These are phyloP conservation scores for Diplodia sapinea DNA, from an alignment of 2,329 filamentous ascomycete genomes.

Conservation along the genomic window DNA sequence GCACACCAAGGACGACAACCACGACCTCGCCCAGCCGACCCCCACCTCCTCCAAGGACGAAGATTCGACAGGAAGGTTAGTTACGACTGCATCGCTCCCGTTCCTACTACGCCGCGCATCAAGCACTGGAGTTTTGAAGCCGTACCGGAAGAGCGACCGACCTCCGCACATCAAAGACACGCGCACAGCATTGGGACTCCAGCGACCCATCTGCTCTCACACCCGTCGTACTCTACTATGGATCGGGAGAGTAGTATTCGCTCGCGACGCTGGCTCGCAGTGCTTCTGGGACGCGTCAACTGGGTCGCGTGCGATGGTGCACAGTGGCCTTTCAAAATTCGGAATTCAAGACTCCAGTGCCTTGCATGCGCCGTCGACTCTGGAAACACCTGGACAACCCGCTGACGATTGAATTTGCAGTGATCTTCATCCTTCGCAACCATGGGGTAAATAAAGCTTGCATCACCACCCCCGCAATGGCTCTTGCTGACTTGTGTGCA, in stretches of 20 bases:
- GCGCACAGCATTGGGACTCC: slow-evolving; percentile 13
- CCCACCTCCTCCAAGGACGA: slow-evolving; percentile 30
- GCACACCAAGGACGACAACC: slow-evolving; percentile 27
- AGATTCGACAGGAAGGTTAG: slow-evolving; percentile 31
- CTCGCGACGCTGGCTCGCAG: neutral
- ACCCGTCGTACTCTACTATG: neutral
- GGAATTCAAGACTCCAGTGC: neutral
- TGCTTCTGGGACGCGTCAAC: neutral
- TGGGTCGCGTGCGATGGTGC: neutral
- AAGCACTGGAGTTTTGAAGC: slow-evolving; percentile 15
- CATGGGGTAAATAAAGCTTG: slow-evolving; percentile 55
- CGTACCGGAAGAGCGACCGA: slow-evolving; percentile 3
- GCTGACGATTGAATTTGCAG: slow-evolving; percentile 29
- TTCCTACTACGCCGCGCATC: neutral
- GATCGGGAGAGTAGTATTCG: neutral
- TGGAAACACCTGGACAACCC: neutral
- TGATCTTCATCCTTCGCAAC: slow-evolving; percentile 56
- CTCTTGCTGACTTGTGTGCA: slow-evolving; percentile 48
- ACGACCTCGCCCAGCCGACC: slow-evolving; percentile 31
- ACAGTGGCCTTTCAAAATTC: slow-evolving; percentile 9
- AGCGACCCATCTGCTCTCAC: neutral
- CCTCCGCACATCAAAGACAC: neutral
- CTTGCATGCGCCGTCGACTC: neutral
- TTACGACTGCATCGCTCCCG: slow-evolving; percentile 7
- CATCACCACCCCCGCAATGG: slow-evolving; percentile 16